Evolutionary conservation across 768 basidiomycete species (phyloP), one percentile per base, ranked within the genome.

Genomic region (Rhodosporidiobolus sp.): DNA sequence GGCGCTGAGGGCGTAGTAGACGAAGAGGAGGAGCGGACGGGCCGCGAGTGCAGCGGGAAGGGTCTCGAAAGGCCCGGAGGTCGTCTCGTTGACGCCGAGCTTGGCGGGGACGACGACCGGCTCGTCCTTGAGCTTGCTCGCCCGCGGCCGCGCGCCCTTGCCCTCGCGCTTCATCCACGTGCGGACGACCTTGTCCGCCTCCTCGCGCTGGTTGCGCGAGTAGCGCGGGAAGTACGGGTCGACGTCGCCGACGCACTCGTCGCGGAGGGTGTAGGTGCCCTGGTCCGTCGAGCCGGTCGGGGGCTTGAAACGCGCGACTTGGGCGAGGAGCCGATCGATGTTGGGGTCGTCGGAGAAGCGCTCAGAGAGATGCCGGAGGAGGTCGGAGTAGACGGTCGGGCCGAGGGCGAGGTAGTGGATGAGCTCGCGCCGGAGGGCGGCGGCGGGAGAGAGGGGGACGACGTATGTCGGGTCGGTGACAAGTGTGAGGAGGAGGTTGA

Each of bases 191-290:
- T 84, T 86, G 78, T 94, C 92, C 34, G 92, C 95, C 79, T 94
- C 91, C 77, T 95, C 92, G 52, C 94, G 86, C 76, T 92, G 89
- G 82, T 98, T 98, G 52, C 94, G 86, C 24, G 91, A 89, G 80
- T 96, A 97, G 79, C 97, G 94, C 79, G 90, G 91, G 83, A 94
- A 96, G 82, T 94, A 96, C 0, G 94, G 94, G 77, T 97, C 90
- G 74, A 97, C 90, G 74, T 96, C 90, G 72, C 88, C 89, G 80
- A 87, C 93, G 28, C 83, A 84, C 76, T 89, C 90, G 57, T 92
- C 87, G 79, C 88, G 90, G 64, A 98, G 86, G 72, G 94, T 89
- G 81, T 97, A 98, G n/a, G 87, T 82, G 0, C 96, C 95, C 0
- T 85, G 85, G 76, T 95, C 94, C 3, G 88, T 83, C 1, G 87